phyloP scores from a whole-genome alignment of 352 stramenopile genomes.

The Phytopythium kandeliae region DNA sequence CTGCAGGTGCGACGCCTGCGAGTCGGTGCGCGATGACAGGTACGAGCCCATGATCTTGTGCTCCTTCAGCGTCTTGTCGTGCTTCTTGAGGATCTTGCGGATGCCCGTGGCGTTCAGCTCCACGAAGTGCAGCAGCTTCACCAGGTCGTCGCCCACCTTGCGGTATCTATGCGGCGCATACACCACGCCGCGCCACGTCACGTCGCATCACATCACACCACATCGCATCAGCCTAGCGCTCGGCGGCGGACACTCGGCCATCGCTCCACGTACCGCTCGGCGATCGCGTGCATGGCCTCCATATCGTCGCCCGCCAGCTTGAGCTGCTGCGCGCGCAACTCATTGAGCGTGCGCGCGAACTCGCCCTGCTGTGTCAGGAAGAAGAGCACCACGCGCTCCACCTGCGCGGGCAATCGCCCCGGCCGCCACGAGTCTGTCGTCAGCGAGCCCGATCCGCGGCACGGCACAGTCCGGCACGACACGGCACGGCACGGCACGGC shows the following conservation, averaged over 20 bases:
- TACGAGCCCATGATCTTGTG: conserved; percentile 86
- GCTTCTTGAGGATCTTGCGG: conserved; percentile 89
- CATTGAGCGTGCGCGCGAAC: conserved; percentile 63
- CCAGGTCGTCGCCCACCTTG: conserved; percentile 71
- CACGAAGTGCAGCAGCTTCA: conserved; percentile 80
- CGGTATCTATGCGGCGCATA: conserved; percentile 27
- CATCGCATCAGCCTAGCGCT: no score
- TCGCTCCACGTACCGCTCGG: conserved; percentile 58
- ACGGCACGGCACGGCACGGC: no score
- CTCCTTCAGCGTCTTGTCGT: conserved; percentile 81
- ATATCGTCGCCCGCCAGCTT: conserved; percentile 33
- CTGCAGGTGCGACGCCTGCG: conserved; percentile 78
- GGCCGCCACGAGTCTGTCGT: no score
- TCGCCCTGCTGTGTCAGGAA: conserved; percentile 82
- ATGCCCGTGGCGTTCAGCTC: conserved; percentile 85
- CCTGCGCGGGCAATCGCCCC: conserved; percentile 9
- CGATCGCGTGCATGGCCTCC: conserved; percentile 65
- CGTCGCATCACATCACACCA: no score
- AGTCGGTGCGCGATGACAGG: conserved; percentile 72
- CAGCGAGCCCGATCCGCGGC: not conserved
- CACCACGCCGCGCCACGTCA: no score
- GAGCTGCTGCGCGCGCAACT: conserved; percentile 43
- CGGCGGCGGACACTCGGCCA: no score
- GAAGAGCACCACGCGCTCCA: conserved; percentile 83
- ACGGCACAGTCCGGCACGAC: not conserved